Percentiles rank a stretch among this genome's conserved stretches.
Conservation (phyloP, 352 stramenopile species). For the Phytophthora agathidicida region DNA sequence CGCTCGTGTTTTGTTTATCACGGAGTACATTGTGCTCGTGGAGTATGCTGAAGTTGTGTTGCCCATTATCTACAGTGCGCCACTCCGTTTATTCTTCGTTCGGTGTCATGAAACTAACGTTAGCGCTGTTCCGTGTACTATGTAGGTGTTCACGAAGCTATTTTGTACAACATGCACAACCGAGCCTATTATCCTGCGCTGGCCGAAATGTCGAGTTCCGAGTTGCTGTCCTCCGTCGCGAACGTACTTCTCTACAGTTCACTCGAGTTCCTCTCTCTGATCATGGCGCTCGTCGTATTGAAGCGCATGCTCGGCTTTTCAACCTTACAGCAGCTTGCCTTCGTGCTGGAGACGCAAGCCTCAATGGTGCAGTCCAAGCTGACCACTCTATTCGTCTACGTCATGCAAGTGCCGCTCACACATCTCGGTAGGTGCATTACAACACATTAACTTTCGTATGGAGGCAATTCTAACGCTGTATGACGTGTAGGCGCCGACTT, state of each 20-base stretch:
- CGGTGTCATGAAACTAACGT: not conserved
- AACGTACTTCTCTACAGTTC: constrained; percentile 32
- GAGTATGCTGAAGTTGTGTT: constrained; percentile 48
- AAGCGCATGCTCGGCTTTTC: constrained; percentile 26
- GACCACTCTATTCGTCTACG: constrained; percentile 32
- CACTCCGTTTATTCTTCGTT: not conserved
- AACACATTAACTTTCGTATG: not conserved
- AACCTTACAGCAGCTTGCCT: constrained; percentile 31
- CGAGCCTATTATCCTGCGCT: constrained; percentile 23
- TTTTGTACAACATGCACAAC: constrained; percentile 33
- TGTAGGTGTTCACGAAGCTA: constrained; percentile 10
- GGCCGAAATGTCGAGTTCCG: constrained; percentile 1
- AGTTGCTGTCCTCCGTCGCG: constrained; percentile 1
- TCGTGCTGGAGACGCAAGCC: constrained; percentile 38
- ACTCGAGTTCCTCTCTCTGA: constrained; percentile 22
- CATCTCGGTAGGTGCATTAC: constrained; percentile 31
- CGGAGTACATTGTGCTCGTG: constrained; percentile 48
- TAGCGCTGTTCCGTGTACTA: not conserved
- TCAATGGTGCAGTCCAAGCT: constrained; percentile 37
- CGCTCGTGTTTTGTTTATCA: constrained; percentile 39
- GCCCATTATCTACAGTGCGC: constrained; percentile 40
- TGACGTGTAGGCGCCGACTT: constrained; percentile 25
- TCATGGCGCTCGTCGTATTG: constrained; percentile 11
- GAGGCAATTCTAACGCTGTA: not conserved
- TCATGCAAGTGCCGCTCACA: constrained; percentile 35